Evolutionary conservation across 2,329 filamentous ascomycete species (phyloP).

Genomic region (Fusarium sp.): DNA sequence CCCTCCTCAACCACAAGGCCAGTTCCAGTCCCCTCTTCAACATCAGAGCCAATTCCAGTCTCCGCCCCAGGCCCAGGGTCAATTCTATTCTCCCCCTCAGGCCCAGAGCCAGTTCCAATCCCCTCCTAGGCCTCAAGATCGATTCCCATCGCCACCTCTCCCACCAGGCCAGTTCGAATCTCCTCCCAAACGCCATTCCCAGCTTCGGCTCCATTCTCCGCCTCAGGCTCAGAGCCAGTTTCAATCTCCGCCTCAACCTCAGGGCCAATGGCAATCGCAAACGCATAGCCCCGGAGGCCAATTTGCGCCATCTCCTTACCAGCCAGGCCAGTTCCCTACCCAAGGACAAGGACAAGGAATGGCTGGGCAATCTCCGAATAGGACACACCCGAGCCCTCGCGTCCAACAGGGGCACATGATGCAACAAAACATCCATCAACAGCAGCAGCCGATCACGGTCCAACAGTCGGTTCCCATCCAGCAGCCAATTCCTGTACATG

Average conservation of each 20-base stretch:
- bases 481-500: constrained; percentile 21
- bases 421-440: constrained; percentile 14
- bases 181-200: constrained; percentile 3
- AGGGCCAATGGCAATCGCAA: constrained; percentile 27
- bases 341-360: constrained; percentile 52
- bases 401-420: constrained; percentile 10
- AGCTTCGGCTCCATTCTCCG: constrained; percentile 9
- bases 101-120: constrained; percentile 13
- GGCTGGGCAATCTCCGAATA: constrained; percentile 41
- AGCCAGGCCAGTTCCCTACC: constrained; percentile 49
- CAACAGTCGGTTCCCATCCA: constrained; percentile 26
- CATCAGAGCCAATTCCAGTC: too few species aligned
- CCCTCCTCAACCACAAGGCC: constrained; percentile 7
- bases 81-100: constrained; percentile 19
- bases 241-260: constrained; percentile 15
- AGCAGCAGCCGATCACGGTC: constrained; percentile 25
- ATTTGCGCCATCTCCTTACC: constrained; percentile 53
- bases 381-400: constrained; percentile 21
- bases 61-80: constrained; percentile 15
- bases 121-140: background rate
- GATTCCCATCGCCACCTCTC: background rate
- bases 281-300: constrained; percentile 40
- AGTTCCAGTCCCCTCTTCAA: constrained; percentile 3
- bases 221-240: constrained; percentile 21
- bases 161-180: constrained; percentile 26